Evolutionary conservation across 768 basidiomycete species (phyloP), one percentile per base, ranked within the genome.

Genomic region (Kwoniella heveanensis): DNA sequence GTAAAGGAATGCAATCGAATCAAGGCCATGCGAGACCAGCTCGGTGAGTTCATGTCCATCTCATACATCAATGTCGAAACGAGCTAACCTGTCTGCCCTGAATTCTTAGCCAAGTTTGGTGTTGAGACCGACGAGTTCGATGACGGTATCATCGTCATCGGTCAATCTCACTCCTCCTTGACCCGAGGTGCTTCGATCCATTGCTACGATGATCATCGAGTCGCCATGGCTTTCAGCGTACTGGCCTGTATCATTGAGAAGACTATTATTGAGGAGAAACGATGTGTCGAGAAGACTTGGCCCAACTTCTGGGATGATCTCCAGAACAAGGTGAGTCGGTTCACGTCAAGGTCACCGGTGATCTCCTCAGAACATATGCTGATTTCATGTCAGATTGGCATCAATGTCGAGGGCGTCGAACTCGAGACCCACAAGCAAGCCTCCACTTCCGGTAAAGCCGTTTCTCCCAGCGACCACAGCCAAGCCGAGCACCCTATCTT

Each of bases 271-370:
- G 93, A 97, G 75, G 95, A 98, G 82, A 95, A 95, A 81, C 84
- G 94, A 57, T 97, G 96, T 74, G 96, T 99, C 30, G 95, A 95
- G 81, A 99, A 99, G 85, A 99, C 95, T 0, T 99, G 95, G 95
- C 96, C 96, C 0, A 94, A 93, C 77, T 99, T 94, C 92, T 99
- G 95, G 94, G 96, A 98, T 76, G 96, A 98, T 79, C 83, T 99
- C 25, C 86, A 91, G 77, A 93, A 91, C 83, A 96, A 96, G 86
- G 91, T 90, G 54, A 2, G 82, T 44, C 10, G 19, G 39, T 17
- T 44, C 9, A 17, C 17, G 3, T 44, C 39, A n/a, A n/a, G n/a
- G 8, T 4, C 48, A 27, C 27, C 22, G 10, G 9, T 7, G 7
- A 36, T 44, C 9, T 27, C 21, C 19, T 9, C 10, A 36, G 32